A percentile compares a stretch with the other conserved stretches of the same genome.
phyloP scores from a whole-genome alignment of 768 basidiomycete genomes.

The Pleurotus salmoneostramineus region DNA sequence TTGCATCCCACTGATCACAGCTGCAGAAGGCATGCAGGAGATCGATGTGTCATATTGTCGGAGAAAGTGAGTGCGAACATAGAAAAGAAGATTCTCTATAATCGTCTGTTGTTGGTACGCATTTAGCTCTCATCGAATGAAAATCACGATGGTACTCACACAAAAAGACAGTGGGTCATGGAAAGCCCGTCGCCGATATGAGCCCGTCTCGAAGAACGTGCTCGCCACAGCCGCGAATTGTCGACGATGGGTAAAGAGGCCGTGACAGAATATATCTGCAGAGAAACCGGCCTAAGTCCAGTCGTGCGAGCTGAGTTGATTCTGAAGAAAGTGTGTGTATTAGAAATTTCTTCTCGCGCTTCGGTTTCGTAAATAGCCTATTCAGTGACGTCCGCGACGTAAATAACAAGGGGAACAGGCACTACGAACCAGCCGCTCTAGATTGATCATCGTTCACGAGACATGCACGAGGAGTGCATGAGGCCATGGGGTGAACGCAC shows the following conservation, averaged over 20 bases:
- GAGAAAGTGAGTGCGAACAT: background rate
- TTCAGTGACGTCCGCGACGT: too few species aligned
- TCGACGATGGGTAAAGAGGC: too few species aligned
- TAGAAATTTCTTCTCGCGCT: background rate
- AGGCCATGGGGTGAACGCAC: background rate
- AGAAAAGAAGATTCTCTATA: background rate
- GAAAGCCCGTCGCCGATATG: too few species aligned
- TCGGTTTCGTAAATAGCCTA: background rate
- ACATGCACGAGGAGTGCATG: constrained; percentile 1
- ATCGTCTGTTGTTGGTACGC: background rate
- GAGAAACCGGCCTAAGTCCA: too few species aligned
- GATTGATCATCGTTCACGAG: background rate
- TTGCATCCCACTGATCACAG: background rate
- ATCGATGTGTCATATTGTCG: background rate
- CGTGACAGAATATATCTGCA: too few species aligned
- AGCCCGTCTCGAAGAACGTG: too few species aligned
- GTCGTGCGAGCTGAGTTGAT: too few species aligned
- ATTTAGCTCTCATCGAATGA: background rate
- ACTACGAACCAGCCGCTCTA: background rate
- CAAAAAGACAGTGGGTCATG: too few species aligned
- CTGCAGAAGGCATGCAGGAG: background rate
- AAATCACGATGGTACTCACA: background rate
- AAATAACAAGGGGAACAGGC: too few species aligned
- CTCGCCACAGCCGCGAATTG: too few species aligned
- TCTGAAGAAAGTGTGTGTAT: too few species aligned